Base-by-base conservation (phyloP, 2,329 filamentous ascomycete genomes). In the Verticillium albo-atrum region DNA sequence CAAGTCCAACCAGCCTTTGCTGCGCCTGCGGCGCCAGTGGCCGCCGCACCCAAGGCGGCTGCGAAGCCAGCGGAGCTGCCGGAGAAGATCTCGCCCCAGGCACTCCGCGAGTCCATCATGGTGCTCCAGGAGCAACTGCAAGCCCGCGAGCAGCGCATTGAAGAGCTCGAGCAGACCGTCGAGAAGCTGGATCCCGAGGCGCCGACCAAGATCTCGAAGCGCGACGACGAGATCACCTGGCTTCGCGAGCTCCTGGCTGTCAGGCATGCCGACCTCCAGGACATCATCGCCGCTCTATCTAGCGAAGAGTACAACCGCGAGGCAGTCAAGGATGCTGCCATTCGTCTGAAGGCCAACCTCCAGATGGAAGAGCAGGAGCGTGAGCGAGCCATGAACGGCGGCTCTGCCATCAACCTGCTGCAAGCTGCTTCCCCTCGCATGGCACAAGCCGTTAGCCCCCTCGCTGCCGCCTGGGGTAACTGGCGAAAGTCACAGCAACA, bases 351-450 rank as follows among this genome's bases (percentile, higher is more conserved):
- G 71, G 91, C 95, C 15, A 97, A 97, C 69, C 81, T 99, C 35
- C 92, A 98, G 72, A 99, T 99, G 95, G 94, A 99, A 74, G 91
- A 96, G 71, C 92, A 97, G 72, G 93, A 97, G 75, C 91, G 92
- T 56, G 94, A 98, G 73, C 85, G 95, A 61, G 88, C 91, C 1
- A 84, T 91, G 75, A 87, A 89, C 58, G 88, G 88, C 54, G 85
- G 84, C 15, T 89, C 86, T 7, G 79, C 85, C 28, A 81, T 88
- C 62, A 85, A 81, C 58, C 80, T 95, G 66, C 87, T 93, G 54
- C 86, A 93, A 63, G 89, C 91, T 12, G 87, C 89, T 5, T 90
- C 91, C 2, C 94, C 93, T 4, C 88, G 92, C 32, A 89, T 96
- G 17, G 91, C 91, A 6, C 89, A 96, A 70, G 89, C 89, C 4